Percentiles rank a stretch among this genome's conserved stretches.
Conservation (phyloP, 2,329 filamentous ascomycete species). For the Claviceps fusiformis region DNA sequence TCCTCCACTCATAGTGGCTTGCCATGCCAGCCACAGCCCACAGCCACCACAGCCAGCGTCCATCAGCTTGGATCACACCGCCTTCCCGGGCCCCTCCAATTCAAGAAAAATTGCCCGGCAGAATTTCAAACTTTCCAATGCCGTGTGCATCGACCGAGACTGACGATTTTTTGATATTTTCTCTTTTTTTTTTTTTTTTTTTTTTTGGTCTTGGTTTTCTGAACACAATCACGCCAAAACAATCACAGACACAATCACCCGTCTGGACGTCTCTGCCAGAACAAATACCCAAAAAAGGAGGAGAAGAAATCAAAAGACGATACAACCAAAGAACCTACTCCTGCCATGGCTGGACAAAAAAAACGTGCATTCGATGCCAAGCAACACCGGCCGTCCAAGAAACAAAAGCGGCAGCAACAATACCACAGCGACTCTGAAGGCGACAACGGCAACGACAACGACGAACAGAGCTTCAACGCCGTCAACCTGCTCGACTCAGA, state of each 20-base stretch:
- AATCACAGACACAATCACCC: no score
- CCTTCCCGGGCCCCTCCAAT: conserved; percentile 3
- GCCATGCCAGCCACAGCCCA: background rate
- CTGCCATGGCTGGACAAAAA: conserved; percentile 21
- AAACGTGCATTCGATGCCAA: conserved; percentile 19
- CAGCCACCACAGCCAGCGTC: no score
- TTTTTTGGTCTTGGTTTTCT: no score
- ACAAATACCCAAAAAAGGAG: background rate
- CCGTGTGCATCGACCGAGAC: background rate
- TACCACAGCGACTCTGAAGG: conserved; percentile 40
- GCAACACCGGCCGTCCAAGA: conserved; percentile 33
- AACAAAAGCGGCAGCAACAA: conserved; percentile 31
- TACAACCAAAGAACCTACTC: background rate
- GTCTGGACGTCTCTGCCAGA: background rate
- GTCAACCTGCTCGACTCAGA: conserved; percentile 44
- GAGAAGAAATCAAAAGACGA: conserved; percentile 1
- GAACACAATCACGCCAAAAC: no score
- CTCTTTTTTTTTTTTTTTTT: background rate
- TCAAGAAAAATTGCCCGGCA: conserved; percentile 9
- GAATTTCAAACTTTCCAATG: conserved; percentile 7
- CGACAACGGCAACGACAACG: conserved; percentile 17
- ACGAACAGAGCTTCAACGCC: conserved; percentile 31
- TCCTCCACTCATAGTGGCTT: background rate
- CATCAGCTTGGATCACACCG: conserved; percentile 5
- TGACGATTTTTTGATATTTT: background rate